Evolutionary conservation across 495 filamentous ascomycete species (phyloP), one percentile per base, ranked within the genome.

Genomic region (Saxispiralis lemnorum): DNA sequence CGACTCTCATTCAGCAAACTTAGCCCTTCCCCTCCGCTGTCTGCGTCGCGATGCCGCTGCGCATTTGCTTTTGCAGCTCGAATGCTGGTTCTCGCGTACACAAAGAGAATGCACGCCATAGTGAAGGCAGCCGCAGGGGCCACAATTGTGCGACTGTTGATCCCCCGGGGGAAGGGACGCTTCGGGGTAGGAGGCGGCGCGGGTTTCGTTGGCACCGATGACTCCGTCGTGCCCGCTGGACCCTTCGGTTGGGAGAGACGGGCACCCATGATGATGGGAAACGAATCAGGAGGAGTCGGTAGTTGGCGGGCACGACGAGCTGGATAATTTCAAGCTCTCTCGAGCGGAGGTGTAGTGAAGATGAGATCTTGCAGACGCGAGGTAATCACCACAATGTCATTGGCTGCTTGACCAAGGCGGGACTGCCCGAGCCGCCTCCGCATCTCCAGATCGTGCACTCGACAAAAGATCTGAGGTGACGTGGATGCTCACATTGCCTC

Each of bases 31-130:
- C 42, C 42, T 10, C 40, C 41, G 20, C 33, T 43, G 38, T 61
- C 59, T 1, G 56, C 58, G 41, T 60, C 56, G 28, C 59, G 58
- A 36, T 60, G 58, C 38, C 52, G 50, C 44, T 56, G 45, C 16
- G 64, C 64, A 35, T 64, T 66, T 30, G 54, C 39, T 31, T 64
- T 64, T 7, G 65, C 65, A 0, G 60, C 60, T 31, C 54, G 54
- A 39, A 68, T 68, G 35, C 56, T 60, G 10, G 56, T 62, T 13
- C 63, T 53, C 1, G 59, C 52, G 45, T 68, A 67, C 3, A 64
- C 56, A 44, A 66, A 61, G 20, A 67, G 59, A 2, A 67, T 47
- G 21, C 54, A 18, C 12, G 65, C 65, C 64, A 67, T 65, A 5
- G 60, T 65, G 19, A 63, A 46, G 9, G 64, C 64, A 10, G 63